Evolutionary conservation across 176 grass and related monocot species (phyloP), one percentile per base, ranked within the genome.

Genomic region (Poa annua): DNA sequence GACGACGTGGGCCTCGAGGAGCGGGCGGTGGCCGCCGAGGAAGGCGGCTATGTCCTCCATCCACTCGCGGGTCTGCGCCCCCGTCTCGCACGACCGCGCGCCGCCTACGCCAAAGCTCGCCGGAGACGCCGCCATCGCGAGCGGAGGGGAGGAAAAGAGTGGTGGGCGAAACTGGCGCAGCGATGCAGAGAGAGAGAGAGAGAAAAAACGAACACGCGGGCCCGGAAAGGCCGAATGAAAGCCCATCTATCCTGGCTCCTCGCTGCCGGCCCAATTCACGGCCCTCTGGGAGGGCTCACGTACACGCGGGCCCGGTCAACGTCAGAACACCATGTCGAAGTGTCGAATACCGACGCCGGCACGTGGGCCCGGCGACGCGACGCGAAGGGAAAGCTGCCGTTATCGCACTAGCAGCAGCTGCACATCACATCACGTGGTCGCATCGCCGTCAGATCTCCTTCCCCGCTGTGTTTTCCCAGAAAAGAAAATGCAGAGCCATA

Each of bases 1-100:
- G 89, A 99, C 96, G 78, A 94, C 93, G 57, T 96, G 96, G 74
- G 89, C 91, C 36, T 99, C 89, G 35, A 94, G 82, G 7, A 99
- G 85, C 19, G 91, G 87, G 62, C 71, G 90, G 85, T 85, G 84
- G 26, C 50, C 74, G 3, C 66, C 56, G 62, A 99, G 89, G 79
- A 99, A 99, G 21, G 45, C 26, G 11, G 83, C 87, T 16, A 96
- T 83, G 61, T 87, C 83, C 22, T 88, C 84, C 93, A 99, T 94
- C 93, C 96, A 99, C 81, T 89, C 83, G 22, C 88, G 87, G 64
- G 91, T 99, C 76, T 85, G 68, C 75, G 16, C 78, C 22, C 87
- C 88, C 78, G 85, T 84, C 22, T 86, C 91, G 62, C 91, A 99
- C 49, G 88, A 92, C 81, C 85, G 86, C 66, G 56, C 56, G 55